These are phyloP conservation scores for Fagopyrum esculentum DNA, from an alignment of 148 eudicot genomes.

Conservation along the genomic window DNA sequence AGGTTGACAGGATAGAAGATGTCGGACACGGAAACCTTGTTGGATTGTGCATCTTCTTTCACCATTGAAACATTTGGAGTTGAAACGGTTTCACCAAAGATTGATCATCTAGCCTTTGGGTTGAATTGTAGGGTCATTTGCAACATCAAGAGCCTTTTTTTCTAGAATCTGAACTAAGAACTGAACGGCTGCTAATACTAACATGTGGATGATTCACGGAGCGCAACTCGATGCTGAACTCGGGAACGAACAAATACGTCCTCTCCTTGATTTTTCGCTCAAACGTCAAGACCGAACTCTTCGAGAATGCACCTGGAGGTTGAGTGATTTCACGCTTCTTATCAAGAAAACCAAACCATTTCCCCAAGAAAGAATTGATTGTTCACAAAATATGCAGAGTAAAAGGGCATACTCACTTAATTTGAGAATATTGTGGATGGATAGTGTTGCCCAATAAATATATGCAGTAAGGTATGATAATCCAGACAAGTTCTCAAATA, in stretches of 20 bases:
- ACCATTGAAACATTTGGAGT: constrained; percentile 1
- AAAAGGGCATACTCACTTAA: too few species aligned
- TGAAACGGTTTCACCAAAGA: neutral
- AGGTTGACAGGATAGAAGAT: constrained; percentile 42
- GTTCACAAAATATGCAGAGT: neutral
- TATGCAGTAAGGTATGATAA: too few species aligned
- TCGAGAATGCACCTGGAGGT: neutral
- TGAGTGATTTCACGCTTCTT: neutral
- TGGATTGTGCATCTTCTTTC: constrained; percentile 8
- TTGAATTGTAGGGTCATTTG: too few species aligned
- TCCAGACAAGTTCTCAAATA: too few species aligned
- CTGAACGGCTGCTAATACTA: neutral
- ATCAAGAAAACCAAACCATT: neutral
- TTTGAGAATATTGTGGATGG: too few species aligned
- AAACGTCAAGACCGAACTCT: neutral
- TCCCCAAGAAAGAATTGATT: neutral
- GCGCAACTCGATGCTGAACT: neutral
- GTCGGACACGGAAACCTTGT: constrained; percentile 15
- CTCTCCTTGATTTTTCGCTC: neutral
- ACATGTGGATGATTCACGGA: neutral
- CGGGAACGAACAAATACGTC: neutral
- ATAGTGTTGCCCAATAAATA: too few species aligned
- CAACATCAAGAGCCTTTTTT: neutral
- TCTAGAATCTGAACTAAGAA: constrained; percentile 4
- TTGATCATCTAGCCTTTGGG: too few species aligned